Base-by-base conservation (phyloP, 2,329 filamentous ascomycete species). In the Diplodia scrobiculata region DNA sequence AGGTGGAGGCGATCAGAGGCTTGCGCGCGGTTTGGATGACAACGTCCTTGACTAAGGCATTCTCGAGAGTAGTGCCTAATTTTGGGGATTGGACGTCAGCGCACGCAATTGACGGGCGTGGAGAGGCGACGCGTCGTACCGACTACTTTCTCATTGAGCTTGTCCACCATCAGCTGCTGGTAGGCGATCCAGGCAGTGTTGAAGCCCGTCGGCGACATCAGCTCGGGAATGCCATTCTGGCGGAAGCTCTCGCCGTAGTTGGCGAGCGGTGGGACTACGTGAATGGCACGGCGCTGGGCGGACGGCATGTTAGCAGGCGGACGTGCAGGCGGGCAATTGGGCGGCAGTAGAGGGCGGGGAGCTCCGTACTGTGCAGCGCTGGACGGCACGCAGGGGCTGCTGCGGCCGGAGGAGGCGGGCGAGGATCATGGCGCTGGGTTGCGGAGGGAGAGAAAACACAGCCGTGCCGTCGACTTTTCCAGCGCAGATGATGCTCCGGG, bases 181-280 rank as follows among this genome's bases (percentile, higher is more conserved):
- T 97, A 96, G 74, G 92, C 83, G 38, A 84, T 89, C 88, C 92
- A 99, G 59, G 92, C 88, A 65, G 91, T 84, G 66, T 89, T 80
- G 78, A 91, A 96, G 65, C 86, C 91, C 60, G 84, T 81, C 1
- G 83, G 77, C 34, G 88, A 88, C 75, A 97, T 83, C 68, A 98
- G 83, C 14, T 87, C 86, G n/a, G 87, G 84, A 5, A 97, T 82
- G 67, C 87, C 87, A 69, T 84, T 72, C 64, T 79, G 67, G 66
- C 73, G 73, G 71, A 85, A 84, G 48, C 74, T 68, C 13, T 73
- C 69, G 66, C 83, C 78, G 72, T 84, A 79, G 48, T 74, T 76
- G 48, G 38, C 2, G 38, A 63, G 38, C 68, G 78, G 72, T 27
- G 84, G 84, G 5, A 85, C 78, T 53, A 72, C 71, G 73, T 86